Percentiles rank a stretch among this genome's conserved stretches.
Evolutionary conservation across 768 basidiomycete genomes (phyloP).

Genomic region (Termitomyces sp.): DNA sequence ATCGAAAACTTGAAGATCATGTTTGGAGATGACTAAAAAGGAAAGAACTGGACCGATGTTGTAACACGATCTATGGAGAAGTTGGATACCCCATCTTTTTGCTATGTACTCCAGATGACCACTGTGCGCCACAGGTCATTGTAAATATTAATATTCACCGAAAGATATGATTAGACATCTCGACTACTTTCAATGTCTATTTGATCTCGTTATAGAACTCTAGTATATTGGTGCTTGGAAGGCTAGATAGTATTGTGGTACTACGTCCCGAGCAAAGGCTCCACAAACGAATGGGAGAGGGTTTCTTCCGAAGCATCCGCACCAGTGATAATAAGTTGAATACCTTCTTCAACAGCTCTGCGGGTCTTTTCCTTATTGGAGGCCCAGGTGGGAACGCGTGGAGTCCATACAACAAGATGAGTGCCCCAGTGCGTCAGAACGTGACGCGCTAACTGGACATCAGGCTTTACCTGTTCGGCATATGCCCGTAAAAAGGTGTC

Average conservation of each 20-base stretch:
- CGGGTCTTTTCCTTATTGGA: slow-evolving; percentile 40
- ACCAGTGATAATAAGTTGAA: slow-evolving; percentile 37
- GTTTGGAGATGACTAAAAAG: slow-evolving; percentile 49
- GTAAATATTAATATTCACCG: background rate
- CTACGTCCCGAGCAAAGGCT: slow-evolving; percentile 5
- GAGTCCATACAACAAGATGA: slow-evolving; percentile 51
- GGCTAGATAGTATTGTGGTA: no score
- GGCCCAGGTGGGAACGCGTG: slow-evolving; percentile 45
- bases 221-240: background rate
- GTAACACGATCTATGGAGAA: background rate
- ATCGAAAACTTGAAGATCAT: slow-evolving; percentile 81
- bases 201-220: background rate
- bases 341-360: slow-evolving; percentile 47
- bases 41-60: background rate
- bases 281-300: slow-evolving; percentile 26
- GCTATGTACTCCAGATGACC: background rate
- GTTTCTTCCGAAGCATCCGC: slow-evolving; percentile 21
- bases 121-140: background rate
- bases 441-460: slow-evolving; percentile 26
- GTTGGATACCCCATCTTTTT: background rate
- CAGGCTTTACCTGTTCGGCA: slow-evolving; percentile 21
- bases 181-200: no score
- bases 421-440: slow-evolving; percentile 49
- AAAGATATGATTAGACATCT: background rate
- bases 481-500: slow-evolving; percentile 46